phyloP scores from a whole-genome alignment of 805 yeast species.

The Pichia eremophila region DNA sequence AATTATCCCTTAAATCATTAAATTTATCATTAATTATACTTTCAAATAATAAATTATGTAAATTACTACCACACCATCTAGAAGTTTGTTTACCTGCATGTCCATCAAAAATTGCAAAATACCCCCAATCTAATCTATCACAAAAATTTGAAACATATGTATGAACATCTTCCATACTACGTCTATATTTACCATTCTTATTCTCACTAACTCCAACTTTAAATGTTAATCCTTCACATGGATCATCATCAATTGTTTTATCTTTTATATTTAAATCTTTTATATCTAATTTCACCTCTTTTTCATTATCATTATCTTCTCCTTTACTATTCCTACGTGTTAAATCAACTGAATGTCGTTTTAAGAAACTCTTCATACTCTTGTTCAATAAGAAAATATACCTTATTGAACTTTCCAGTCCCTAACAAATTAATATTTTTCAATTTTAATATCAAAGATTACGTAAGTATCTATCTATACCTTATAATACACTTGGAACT shows the following conservation, averaged over 20 bases:
- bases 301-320: conserved; percentile 2
- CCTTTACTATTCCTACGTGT: conserved; percentile 2
- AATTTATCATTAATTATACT: conserved; percentile 39
- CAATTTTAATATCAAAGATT: too few relatives aligned
- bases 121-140: conserved; percentile 87
- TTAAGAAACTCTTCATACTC: conserved; percentile 13
- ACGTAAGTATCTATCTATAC: too few relatives aligned
- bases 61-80: conserved; percentile 84
- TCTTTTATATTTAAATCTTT: not conserved
- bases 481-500: too few relatives aligned
- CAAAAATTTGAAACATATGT: conserved; percentile 88
- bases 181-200: conserved; percentile 68
- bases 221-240: conserved; percentile 56
- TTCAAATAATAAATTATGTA: conserved; percentile 62
- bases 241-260: too few relatives aligned
- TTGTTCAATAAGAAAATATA: not conserved
- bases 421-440: too few relatives aligned
- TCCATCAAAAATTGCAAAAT: conserved; percentile 92
- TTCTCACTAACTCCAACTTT: conserved; percentile 89
- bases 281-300: conserved; percentile 2
- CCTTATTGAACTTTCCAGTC: too few relatives aligned
- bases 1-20: conserved; percentile 51
- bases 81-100: conserved; percentile 94
- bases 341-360: conserved; percentile 18
- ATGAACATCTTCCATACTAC: conserved; percentile 94